phyloP scores from a whole-genome alignment of 257 asterid species.

The Petunia axillaris region DNA sequence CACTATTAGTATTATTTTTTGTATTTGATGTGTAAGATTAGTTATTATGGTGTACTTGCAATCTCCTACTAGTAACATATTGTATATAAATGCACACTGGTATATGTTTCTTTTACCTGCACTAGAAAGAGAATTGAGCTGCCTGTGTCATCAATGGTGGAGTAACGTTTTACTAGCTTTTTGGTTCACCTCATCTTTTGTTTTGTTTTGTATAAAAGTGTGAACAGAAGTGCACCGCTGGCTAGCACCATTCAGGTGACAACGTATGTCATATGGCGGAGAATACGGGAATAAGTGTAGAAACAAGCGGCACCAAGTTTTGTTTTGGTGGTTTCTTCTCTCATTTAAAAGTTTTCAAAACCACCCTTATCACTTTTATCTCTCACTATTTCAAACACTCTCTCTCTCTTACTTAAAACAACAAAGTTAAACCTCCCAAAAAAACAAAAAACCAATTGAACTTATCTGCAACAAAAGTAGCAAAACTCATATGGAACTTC shows the following conservation, averaged over 20 bases:
- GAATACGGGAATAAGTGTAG: constrained; percentile 57
- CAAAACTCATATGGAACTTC: constrained; percentile 29
- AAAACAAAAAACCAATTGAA: constrained; percentile 47
- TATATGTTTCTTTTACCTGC: not conserved
- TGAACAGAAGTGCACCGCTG: constrained; percentile 62
- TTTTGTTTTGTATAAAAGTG: not conserved
- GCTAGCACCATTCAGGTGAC: constrained; percentile 57
- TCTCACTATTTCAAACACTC: constrained; percentile 13
- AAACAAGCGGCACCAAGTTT: constrained; percentile 67
- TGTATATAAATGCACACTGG: no score
- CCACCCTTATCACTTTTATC: constrained; percentile 19
- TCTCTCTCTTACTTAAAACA: not conserved
- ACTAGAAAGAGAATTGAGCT: constrained; percentile 50
- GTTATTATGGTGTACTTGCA: no score
- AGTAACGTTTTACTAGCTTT: not conserved
- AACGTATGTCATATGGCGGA: constrained; percentile 78
- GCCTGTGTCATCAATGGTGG: constrained; percentile 35
- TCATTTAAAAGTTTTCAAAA: not conserved
- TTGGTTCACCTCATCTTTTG: not conserved
- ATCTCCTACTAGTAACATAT: no score
- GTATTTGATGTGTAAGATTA: no score
- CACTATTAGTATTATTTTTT: no score
- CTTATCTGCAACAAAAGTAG: constrained; percentile 47
- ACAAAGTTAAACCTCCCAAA: not conserved
- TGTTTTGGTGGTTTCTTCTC: constrained; percentile 33